A percentile compares a stretch with the other conserved stretches of the same genome.
phyloP scores from a whole-genome alignment of 2,329 filamentous ascomycete species.

The Claviceps pusilla region DNA sequence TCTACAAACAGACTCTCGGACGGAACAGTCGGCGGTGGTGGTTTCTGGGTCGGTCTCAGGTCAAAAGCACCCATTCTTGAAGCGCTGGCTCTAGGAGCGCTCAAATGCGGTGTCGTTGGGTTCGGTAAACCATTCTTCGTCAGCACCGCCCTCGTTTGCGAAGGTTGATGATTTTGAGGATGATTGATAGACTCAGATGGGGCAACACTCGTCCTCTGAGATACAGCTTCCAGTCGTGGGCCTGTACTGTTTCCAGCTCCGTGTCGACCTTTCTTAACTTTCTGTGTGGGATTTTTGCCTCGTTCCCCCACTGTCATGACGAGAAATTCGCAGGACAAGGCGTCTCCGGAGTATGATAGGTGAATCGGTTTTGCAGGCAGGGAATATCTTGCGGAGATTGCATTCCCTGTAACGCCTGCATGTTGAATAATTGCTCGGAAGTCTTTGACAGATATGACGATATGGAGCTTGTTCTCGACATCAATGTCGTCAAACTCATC shows the following conservation, averaged over 20 bases:
- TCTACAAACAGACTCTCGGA: conserved; percentile 62
- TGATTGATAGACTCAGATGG: conserved; percentile 19
- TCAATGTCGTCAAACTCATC: conserved; percentile 63
- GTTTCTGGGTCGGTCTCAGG: conserved; percentile 37
- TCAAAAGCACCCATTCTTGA: conserved; percentile 25
- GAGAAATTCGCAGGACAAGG: conserved; percentile 60
- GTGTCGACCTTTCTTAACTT: conserved; percentile 32
- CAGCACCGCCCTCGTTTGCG: neutral
- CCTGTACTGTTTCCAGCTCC: conserved; percentile 17
- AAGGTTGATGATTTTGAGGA: conserved; percentile 9
- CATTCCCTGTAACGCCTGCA: conserved; percentile 53
- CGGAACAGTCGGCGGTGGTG: conserved; percentile 41
- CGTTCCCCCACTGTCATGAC: conserved; percentile 68
- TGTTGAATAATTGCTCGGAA: conserved; percentile 67
- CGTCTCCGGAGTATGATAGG: conserved; percentile 53
- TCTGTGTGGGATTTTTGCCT: conserved; percentile 31
- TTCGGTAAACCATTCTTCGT: conserved; percentile 9
- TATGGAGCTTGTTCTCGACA: conserved; percentile 61
- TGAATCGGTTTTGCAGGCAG: conserved; percentile 57
- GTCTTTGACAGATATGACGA: conserved; percentile 69
- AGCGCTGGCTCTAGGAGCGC: conserved; percentile 20
- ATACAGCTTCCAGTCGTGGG: conserved; percentile 32
- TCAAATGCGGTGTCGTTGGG: conserved; percentile 19
- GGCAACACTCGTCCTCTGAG: conserved; percentile 27
- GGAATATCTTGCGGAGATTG: conserved; percentile 55